These are phyloP conservation scores for Pelargonium fulgidum DNA, from an alignment of 441 rosid species.

Conservation along the genomic window DNA sequence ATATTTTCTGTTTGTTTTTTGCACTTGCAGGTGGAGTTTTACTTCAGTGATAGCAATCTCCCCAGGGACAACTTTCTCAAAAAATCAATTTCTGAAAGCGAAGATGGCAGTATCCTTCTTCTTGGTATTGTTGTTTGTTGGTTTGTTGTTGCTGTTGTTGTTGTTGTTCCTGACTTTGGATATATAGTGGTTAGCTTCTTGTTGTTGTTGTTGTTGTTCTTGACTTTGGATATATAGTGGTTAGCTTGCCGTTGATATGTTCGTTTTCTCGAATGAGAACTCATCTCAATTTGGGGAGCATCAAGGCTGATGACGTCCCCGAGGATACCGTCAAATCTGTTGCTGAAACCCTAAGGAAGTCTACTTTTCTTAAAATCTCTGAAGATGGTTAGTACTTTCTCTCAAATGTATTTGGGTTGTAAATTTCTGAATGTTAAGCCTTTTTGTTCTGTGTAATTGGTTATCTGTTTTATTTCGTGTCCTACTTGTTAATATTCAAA, in stretches of 20 bases:
- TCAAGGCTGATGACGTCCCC: constrained; percentile 36
- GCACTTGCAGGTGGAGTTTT: constrained; percentile 65
- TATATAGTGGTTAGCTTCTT: too few relatives aligned
- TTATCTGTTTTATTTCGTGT: too few relatives aligned
- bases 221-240: constrained; percentile 28
- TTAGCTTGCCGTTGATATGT: constrained; percentile 44
- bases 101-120: constrained; percentile 69
- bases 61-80: constrained; percentile 67
- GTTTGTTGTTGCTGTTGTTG: not conserved
- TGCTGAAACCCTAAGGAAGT: constrained; percentile 35
- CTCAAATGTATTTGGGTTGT: not conserved
- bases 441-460: not conserved
- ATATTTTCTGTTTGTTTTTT: not conserved
- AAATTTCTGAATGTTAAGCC: not conserved
- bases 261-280: constrained; percentile 49
- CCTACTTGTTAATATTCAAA: too few relatives aligned
- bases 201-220: not conserved
- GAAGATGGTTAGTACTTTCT: constrained; percentile 31
- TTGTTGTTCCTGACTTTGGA: not conserved
- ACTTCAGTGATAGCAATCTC: constrained; percentile 83
- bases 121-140: not conserved
- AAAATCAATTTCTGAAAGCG: constrained; percentile 47
- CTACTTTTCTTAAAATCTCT: constrained; percentile 39
- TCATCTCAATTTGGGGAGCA: constrained; percentile 33
- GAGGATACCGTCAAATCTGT: constrained; percentile 24